A percentile compares a stretch with the other conserved stretches of the same genome.
These are phyloP conservation scores for Metarhizium brunneum DNA, from an alignment of 2,329 filamentous ascomycete genomes.

Conservation along the genomic window DNA sequence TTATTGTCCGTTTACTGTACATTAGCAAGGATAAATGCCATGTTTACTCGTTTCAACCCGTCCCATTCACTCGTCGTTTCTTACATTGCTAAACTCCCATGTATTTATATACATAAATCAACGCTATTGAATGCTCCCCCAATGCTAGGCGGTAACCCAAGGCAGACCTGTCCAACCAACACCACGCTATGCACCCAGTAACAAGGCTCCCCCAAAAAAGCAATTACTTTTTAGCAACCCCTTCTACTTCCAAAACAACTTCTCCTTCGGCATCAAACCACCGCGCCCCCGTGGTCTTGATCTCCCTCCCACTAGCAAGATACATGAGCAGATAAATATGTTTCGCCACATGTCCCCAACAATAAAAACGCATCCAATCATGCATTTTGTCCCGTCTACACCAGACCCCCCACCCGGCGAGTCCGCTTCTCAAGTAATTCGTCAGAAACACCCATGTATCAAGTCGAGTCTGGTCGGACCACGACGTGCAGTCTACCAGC, in stretches of 20 bases:
- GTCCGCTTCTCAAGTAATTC: slow-evolving; percentile 48
- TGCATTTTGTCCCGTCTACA: slow-evolving; percentile 34
- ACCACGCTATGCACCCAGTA: not conserved
- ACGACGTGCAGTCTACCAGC: slow-evolving; percentile 50
- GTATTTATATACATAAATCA: not conserved
- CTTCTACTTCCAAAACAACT: slow-evolving; percentile 33
- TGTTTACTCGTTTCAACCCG: not conserved
- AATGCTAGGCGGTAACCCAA: not conserved
- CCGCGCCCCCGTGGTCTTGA: slow-evolving; percentile 45
- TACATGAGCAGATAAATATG: slow-evolving; percentile 71
- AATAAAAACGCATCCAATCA: slow-evolving; percentile 55
- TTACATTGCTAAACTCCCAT: not conserved
- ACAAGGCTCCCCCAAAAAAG: not conserved
- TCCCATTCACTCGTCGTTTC: not conserved
- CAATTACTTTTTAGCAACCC: slow-evolving; percentile 9
- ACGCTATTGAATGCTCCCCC: not conserved
- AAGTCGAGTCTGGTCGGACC: slow-evolving; percentile 38
- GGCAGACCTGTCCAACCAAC: not conserved
- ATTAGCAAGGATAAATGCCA: not conserved
- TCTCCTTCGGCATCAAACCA: slow-evolving; percentile 61
- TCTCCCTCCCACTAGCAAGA: slow-evolving; percentile 55
- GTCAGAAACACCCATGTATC: slow-evolving; percentile 54
- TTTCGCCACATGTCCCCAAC: slow-evolving; percentile 65
- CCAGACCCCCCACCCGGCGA: slow-evolving; percentile 60
- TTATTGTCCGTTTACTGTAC: no score